Evolutionary conservation across 768 basidiomycete genomes (phyloP), one percentile per base, ranked within the genome.

Genomic region (Amanita jacksonii): DNA sequence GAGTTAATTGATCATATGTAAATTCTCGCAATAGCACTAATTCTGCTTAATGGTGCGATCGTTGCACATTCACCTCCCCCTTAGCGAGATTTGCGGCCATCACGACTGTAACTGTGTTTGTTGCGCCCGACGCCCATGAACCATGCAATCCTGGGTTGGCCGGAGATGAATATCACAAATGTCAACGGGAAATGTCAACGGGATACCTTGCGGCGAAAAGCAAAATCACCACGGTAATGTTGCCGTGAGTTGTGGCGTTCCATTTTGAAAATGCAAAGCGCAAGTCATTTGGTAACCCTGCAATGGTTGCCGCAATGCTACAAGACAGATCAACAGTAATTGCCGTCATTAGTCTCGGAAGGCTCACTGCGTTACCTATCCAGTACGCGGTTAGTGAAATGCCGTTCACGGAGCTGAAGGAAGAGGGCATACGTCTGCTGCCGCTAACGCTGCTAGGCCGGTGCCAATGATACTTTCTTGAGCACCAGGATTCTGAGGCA

Each of bases 231-330:
- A 76, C 65, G 3, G 82, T 77, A 54, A 86, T 79, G 53, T 87
- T 89, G 25, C 85, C 85, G 51, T 87, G 85, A 0, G 77, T 82
- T 68, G 74, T 80, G 20, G 68, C 55, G 58, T 86, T 87, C 86
- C 85, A 89, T 10, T 55, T 52, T 6, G 56, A 57, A 27, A 73
- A 63, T 20, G 66, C 62, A 47, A 68, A 78, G 38, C 68, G 69
- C 49, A 84, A 58, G 20, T 73, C 64, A 25, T 60, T 51, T 0
- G 86, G 86, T 22, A 86, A 70, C 6, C 72, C 72, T 30, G 74
- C 42, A 52, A 77, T 70, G 12, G 79, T 76, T 24, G 66, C 69
- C 13, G 63, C 54, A 49, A 87, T 73, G 54, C 85, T 87, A 49
- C 20, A 32, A 41, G 34, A 35, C 25, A 27, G 16, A 42, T 39